Base-by-base conservation (phyloP, 169 alveolate species). In the Cryptosporidium viatorum region DNA sequence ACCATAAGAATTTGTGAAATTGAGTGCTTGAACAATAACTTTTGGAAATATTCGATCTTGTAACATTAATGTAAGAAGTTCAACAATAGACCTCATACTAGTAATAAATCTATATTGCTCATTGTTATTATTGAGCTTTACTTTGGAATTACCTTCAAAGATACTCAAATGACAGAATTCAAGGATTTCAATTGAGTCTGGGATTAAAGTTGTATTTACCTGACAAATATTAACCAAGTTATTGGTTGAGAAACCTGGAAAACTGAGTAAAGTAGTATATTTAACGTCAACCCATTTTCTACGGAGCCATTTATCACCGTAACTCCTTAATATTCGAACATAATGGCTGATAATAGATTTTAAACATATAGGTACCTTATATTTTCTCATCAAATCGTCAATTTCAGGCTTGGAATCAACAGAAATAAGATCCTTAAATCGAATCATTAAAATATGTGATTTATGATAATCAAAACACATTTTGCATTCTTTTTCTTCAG, bases 61-160 rank as follows among this genome's bases (percentile, higher is more conserved):
- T 12, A 80, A 55, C 89, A 80, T 80, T 39, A 80, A 48, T 43
- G 89, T 80, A 18, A 80, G 70, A n/a, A 80, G 67, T 29, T 80
- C 89, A 35, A 80, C 89, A 62, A 80, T 80, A 26, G 89, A 80
- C 33, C 89, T 80, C 89, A 80, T 80, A 43, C 89, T 80, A 8
- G 89, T 80, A 18, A 80, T 80, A 59, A 62, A 45, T 23, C 89
- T 35, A 33, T 80, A 80, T 29, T 80, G 60, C 48, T 80, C 89
- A 31, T 80, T 80, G n/a, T 41, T 62, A 31, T 80, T 65, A 33
- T n/a, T 37, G 12, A 80, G 75, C 31, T 43, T 59, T 12, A 62
- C 89, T 52, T 80, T 45, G 35, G 65, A 37, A 65, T 62, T 65
- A 65, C 68, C 68, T 43, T 50, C 74, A 43, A 62, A 80, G n/a